Evolutionary conservation across 371 early-diverging fungal species (phyloP).

Genomic region (Mortierella sp.): DNA sequence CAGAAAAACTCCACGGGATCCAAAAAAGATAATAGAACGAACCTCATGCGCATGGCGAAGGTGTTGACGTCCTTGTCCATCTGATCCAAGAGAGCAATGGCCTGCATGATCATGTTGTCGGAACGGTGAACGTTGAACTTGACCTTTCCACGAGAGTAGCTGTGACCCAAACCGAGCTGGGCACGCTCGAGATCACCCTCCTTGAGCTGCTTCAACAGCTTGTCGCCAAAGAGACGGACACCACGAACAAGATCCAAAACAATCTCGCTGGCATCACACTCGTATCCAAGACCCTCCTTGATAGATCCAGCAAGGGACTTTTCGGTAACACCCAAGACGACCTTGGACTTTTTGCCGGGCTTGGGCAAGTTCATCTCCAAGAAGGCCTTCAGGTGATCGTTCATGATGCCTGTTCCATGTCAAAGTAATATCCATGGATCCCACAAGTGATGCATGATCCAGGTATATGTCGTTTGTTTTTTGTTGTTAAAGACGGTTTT

Average conservation of each 20-base stretch:
- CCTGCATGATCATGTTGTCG: conserved; percentile 98
- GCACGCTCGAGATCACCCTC: conserved; percentile 93
- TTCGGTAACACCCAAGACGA: conserved; percentile 94
- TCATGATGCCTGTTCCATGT: conserved; percentile 76
- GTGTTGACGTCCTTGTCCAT: conserved; percentile 98
- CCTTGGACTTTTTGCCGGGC: conserved; percentile 79
- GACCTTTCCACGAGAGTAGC: conserved; percentile 98
- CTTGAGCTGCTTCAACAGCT: conserved; percentile 91
- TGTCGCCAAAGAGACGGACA: conserved; percentile 91
- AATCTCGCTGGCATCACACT: conserved; percentile 85
- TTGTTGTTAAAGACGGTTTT: background rate
- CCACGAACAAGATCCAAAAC: conserved; percentile 95
- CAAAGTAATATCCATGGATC: background rate
- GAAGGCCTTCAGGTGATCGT: conserved; percentile 90
- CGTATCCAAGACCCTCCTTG: conserved; percentile 75
- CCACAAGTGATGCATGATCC: background rate
- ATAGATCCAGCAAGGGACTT: conserved; percentile 76
- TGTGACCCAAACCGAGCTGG: conserved; percentile 98
- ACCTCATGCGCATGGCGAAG: conserved; percentile 94
- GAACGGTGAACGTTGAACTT: conserved; percentile 98
- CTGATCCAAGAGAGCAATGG: conserved; percentile 93
- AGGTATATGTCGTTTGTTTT: background rate
- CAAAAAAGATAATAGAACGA: background rate
- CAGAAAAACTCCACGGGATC: background rate
- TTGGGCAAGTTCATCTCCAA: conserved; percentile 95